Evolutionary conservation across 441 rosid genomes (phyloP), one percentile per base, ranked within the genome.

Genomic region (Populus hybrid): DNA sequence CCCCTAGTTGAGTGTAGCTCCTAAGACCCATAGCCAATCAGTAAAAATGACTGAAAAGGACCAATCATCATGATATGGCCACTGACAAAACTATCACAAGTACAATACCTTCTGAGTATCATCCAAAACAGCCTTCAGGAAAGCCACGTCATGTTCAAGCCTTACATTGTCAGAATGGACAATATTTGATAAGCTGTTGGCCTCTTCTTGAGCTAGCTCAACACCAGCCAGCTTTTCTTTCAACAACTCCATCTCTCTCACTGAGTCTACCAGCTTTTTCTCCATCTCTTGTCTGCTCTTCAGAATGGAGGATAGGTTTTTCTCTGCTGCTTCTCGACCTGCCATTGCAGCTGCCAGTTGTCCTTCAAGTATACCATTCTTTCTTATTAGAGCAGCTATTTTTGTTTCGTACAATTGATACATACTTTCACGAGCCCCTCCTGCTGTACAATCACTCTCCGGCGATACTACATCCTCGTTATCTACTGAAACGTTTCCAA

Each of bases 111-210:
- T 96, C 76, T 94, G 98, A 12, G 98, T 93, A 76, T 96, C 99
- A 53, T 94, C 98, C 78, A 96, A 82, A 77, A 96, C 92, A 12
- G 99, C 98, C 92, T 92, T 94, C 6, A 96, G 92, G 82, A 94
- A 96, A 74, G 99, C 99, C 42, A 94, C 93, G 26, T 94, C 99
- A 79, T 96, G 99, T 86, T 96, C 99, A 1, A 96, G 98, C 88
- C 98, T 92, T 16, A 94, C 96, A 71, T 96, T 94, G 89, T 96
- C 96, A 0, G 98, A 91, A 80, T 96, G 98, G 84, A 96, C 97
- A 42, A 93, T 91, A 81, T 92, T 93, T 6, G 97, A 92, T 63
- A 96, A 79, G 86, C 84, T 92, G 82, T 86, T 94, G 77, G 99
- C 92, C 86, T 96, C 98, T 74, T 96, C 98, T 71, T 93, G 99